Conservation (phyloP, 805 yeast species). For the Candida tallmaniae region DNA sequence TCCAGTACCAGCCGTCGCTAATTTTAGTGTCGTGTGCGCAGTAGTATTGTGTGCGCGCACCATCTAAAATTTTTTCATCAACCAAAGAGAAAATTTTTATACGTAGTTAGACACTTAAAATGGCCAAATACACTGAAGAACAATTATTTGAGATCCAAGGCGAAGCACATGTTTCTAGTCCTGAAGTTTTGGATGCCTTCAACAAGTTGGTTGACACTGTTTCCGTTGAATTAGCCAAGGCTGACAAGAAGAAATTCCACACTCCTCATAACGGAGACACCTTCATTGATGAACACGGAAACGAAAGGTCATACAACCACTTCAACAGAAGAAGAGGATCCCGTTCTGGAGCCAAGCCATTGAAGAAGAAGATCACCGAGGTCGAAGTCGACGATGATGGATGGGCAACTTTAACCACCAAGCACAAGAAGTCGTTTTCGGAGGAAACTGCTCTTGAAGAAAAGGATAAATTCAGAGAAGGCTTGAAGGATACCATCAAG, state of each 20-base stretch:
- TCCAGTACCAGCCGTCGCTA: too few species aligned
- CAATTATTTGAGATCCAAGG: conserved; percentile 57
- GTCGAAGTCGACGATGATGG: conserved; percentile 71
- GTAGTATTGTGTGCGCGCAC: neutral
- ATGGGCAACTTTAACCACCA: conserved; percentile 61
- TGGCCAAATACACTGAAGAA: conserved; percentile 66
- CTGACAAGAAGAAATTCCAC: conserved; percentile 21
- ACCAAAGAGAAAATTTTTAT: conserved; percentile 6
- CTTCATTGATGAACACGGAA: conserved; percentile 42
- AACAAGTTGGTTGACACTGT: conserved; percentile 63
- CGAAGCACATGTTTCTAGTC: conserved; percentile 55
- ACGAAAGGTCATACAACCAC: conserved; percentile 41
- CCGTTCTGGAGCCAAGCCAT: conserved; percentile 42
- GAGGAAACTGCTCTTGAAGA: conserved; percentile 48
- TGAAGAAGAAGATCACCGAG: conserved; percentile 52
- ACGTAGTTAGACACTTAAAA: conserved; percentile 11
- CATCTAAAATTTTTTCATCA: neutral
- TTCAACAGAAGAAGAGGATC: conserved; percentile 64
- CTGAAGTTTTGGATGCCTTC: conserved; percentile 62
- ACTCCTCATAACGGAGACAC: conserved; percentile 35
- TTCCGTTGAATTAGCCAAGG: conserved; percentile 36
- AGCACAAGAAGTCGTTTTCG: conserved; percentile 46
- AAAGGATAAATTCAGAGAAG: conserved; percentile 41
- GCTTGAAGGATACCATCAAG: conserved; percentile 40
- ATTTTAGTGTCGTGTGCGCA: conserved; percentile 3